Percentiles rank a stretch among this genome's conserved stretches.
These are phyloP conservation scores for Hypoxylon sp. DNA, from an alignment of 2,329 filamentous ascomycete genomes.

Conservation along the genomic window DNA sequence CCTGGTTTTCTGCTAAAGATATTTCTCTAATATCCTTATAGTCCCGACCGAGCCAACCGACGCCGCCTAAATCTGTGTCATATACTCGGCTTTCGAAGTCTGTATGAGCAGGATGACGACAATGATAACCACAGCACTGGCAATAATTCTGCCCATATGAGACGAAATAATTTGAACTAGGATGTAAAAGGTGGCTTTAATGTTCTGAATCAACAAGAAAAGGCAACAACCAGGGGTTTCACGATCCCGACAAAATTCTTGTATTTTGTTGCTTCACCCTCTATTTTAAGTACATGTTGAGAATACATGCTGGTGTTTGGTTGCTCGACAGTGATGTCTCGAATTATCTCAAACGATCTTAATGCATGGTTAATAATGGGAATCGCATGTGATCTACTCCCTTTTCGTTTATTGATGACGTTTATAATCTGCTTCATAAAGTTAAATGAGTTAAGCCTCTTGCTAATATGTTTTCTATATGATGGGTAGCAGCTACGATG, in stretches of 20 bases:
- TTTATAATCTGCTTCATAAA: background rate
- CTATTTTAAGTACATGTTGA: slow-evolving; percentile 9
- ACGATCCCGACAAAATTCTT: slow-evolving; percentile 21
- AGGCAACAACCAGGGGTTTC: slow-evolving; percentile 11
- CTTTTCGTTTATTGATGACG: too few relatives aligned
- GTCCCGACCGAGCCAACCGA: slow-evolving; percentile 10
- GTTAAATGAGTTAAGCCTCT: background rate
- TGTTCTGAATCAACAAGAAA: slow-evolving; percentile 26
- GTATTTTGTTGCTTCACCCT: slow-evolving; percentile 27
- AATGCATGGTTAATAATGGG: background rate
- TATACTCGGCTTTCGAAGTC: slow-evolving; percentile 3
- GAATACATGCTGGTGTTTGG: background rate
- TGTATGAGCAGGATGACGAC: slow-evolving; percentile 4
- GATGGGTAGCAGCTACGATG: background rate
- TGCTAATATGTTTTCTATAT: background rate
- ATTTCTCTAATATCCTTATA: slow-evolving; percentile 13
- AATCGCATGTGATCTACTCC: background rate
- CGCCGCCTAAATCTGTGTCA: slow-evolving; percentile 7
- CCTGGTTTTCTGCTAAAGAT: background rate
- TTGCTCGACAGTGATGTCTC: background rate
- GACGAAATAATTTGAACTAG: slow-evolving; percentile 11
- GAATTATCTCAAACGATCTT: background rate
- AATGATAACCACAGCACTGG: background rate
- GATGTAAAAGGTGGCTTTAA: slow-evolving; percentile 14
- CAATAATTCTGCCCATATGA: background rate